Evolutionary conservation across 805 yeast species (phyloP), one percentile per base, ranked within the genome.

Genomic region (Nakazawaea peltata): DNA sequence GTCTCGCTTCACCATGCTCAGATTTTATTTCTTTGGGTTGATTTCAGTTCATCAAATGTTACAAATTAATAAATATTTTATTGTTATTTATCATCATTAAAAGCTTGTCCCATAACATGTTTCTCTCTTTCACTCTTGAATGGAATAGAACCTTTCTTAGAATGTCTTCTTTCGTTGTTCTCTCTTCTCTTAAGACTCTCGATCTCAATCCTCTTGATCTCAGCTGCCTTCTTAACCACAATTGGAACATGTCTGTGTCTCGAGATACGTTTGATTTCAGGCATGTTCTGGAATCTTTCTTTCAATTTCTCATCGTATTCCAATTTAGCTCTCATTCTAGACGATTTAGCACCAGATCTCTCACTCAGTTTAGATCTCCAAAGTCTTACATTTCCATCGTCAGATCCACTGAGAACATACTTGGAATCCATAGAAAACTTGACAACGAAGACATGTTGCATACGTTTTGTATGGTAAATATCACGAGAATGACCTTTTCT

Each of bases 261-360:
- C 19, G 86, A 64, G 42, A 92, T 92, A 49, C 97, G 72, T 51
- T 75, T 76, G 51, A 92, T 81, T 59, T 92, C 98, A 1, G 98
- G 98, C 97, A 92, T 88, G 63, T 80, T 79, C 63, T 84, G 84
- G 69, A 74, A 92, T 54, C 95, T 73, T 51, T 90, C 94, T 59
- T 88, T 88, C 57, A 92, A 71, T 33, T 94, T 90, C 36, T 75
- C 83, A 55, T 86, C 95, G 59, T 92, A 90, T 58, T 90, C 96
- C 48, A 87, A 63, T 58, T 85, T 84, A 48, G 78, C 61, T 54
- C 92, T 74, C 59, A 85, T 82, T 49, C 82, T 74, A 8, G 92
- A 63, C 2, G 92, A 77, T 60, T 84, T 83, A 42, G 86, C 80
- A 39, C 77, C 77, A 1, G 94, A 69, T 50, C 97, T 70, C 41